These are phyloP conservation scores for Elsinoe arachidis DNA, from an alignment of 2,329 filamentous ascomycete species.

Conservation along the genomic window DNA sequence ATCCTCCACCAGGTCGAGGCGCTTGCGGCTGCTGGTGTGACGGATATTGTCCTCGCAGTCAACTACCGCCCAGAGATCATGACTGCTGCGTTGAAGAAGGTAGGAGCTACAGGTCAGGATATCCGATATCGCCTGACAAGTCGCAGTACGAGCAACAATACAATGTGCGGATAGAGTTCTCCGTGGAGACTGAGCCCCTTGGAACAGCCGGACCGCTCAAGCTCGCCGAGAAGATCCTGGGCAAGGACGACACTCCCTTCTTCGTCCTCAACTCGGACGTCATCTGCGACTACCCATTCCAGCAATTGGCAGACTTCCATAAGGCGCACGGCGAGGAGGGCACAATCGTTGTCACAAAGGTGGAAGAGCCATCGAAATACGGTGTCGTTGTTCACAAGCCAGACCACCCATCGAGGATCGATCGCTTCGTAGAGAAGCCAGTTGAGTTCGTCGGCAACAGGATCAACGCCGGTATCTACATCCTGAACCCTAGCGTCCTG, in stretches of 20 bases:
- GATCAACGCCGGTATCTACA: conserved; percentile 98
- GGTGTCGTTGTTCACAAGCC: conserved; percentile 97
- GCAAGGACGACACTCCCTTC: conserved; percentile 89
- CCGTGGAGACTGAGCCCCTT: conserved; percentile 88
- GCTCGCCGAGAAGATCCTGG: conserved; percentile 83
- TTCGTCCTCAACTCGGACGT: conserved; percentile 98
- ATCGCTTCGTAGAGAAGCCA: conserved; percentile 98
- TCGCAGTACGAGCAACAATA: conserved; percentile 75
- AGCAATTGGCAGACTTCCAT: conserved; percentile 84
- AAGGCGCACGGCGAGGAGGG: conserved; percentile 88
- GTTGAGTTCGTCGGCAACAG: conserved; percentile 98
- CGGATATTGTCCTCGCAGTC: conserved; percentile 93
- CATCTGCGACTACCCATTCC: conserved; percentile 96
- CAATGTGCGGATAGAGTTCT: conserved; percentile 93
- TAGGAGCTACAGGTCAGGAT: conserved; percentile 30
- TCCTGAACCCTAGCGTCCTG: conserved; percentile 86
- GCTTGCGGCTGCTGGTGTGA: conserved; percentile 85
- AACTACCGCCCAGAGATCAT: conserved; percentile 99
- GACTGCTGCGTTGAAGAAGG: conserved; percentile 86
- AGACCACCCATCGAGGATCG: conserved; percentile 80
- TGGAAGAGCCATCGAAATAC: conserved; percentile 98
- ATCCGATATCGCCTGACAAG: conserved; percentile 26
- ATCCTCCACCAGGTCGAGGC: conserved; percentile 97
- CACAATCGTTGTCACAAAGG: conserved; percentile 97
- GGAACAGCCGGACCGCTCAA: conserved; percentile 93